phyloP scores from a whole-genome alignment of 345 rosid species.

The Viola odorata region DNA sequence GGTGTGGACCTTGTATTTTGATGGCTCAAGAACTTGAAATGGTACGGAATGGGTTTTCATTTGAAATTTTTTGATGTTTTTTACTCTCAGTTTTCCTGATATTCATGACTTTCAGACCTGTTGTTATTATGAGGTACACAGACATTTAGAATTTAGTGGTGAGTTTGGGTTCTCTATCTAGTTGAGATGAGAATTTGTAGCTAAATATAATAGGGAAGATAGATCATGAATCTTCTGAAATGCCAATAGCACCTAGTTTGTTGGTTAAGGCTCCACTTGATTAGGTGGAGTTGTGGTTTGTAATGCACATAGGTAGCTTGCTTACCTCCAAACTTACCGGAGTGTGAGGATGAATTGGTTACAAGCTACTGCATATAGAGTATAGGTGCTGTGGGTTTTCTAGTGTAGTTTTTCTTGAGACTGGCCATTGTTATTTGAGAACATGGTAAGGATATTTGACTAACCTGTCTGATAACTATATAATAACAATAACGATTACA shows the following conservation, averaged over 20 bases:
- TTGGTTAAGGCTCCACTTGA: background rate
- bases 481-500: too few species aligned
- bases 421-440: too few species aligned
- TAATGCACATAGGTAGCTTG: background rate
- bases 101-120: background rate
- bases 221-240: background rate
- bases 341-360: background rate
- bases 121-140: background rate
- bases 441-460: too few species aligned
- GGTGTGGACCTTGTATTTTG: constrained; percentile 96
- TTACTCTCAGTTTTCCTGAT: background rate
- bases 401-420: too few species aligned
- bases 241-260: background rate
- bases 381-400: too few species aligned
- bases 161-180: background rate
- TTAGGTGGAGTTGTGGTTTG: background rate
- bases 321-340: background rate
- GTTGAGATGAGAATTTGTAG: background rate
- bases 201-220: too few species aligned
- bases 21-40: constrained; percentile 94
- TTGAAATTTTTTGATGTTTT: background rate
- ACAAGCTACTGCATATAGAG: too few species aligned
- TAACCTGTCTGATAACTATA: too few species aligned
- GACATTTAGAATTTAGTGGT: background rate
- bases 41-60: constrained; percentile 33